Conservation (phyloP, 2,329 filamentous ascomycete genomes). For the Drechslera avenae region DNA sequence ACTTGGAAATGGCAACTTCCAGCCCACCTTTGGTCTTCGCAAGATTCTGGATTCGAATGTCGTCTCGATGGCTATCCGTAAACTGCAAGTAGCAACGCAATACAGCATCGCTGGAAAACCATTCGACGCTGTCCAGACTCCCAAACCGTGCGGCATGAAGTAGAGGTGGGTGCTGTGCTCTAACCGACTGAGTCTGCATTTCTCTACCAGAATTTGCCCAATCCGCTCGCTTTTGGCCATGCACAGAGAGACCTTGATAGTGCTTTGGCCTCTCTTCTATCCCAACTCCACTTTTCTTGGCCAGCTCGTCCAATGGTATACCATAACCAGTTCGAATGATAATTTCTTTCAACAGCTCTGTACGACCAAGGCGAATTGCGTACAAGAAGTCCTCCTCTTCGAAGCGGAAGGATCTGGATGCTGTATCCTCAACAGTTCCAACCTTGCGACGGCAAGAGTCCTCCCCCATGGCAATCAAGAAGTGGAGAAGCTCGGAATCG, state of each 20-base stretch:
- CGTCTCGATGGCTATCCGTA: slow-evolving; percentile 63
- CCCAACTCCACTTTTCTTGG: slow-evolving; percentile 68
- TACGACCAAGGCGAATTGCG: slow-evolving; percentile 56
- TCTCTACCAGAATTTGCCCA: slow-evolving; percentile 59
- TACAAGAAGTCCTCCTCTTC: slow-evolving; percentile 21
- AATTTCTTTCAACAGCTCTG: slow-evolving; percentile 64
- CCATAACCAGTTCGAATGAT: slow-evolving; percentile 71
- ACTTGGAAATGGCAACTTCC: slow-evolving; percentile 65
- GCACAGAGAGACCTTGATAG: slow-evolving; percentile 70
- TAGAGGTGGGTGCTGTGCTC: slow-evolving; percentile 59
- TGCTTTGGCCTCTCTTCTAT: slow-evolving; percentile 68
- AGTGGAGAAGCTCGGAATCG: slow-evolving; percentile 23
- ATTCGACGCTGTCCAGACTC: slow-evolving; percentile 73
- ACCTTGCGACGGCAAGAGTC: slow-evolving; percentile 19
- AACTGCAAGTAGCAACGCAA: slow-evolving; percentile 71
- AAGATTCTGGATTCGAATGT: slow-evolving; percentile 67
- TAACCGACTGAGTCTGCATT: slow-evolving; percentile 6
- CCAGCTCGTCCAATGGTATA: slow-evolving; percentile 69
- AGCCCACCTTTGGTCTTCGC: slow-evolving; percentile 65
- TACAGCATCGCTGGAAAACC: slow-evolving; percentile 75
- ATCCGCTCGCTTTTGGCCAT: slow-evolving; percentile 73
- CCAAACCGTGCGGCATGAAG: slow-evolving; percentile 63
- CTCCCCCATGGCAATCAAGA: slow-evolving; percentile 22
- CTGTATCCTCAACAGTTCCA: slow-evolving; percentile 5
- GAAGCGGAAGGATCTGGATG: slow-evolving; percentile 19